Percentiles rank a stretch among this genome's conserved stretches.
phyloP scores from a whole-genome alignment of 345 rosid species.

The Populus simonii region DNA sequence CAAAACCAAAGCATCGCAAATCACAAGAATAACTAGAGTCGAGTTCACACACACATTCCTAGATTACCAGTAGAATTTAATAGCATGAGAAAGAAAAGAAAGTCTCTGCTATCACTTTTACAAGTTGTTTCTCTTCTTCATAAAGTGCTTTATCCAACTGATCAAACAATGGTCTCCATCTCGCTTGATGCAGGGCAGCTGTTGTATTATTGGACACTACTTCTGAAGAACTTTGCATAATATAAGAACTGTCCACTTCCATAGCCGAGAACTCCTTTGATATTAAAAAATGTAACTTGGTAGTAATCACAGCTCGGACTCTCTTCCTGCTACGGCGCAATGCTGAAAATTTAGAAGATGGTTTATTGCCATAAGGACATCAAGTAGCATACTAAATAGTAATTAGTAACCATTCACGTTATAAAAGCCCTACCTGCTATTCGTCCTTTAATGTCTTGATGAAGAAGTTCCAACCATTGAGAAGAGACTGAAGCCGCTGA shows the following conservation, averaged over 20 bases:
- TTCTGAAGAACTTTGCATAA: constrained; percentile 28
- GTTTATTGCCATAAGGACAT: constrained; percentile 5
- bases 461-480: constrained; percentile 91
- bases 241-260: constrained; percentile 36
- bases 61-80: not conserved
- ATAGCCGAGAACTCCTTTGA: constrained; percentile 60
- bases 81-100: not conserved
- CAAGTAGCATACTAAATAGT: not conserved
- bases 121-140: constrained; percentile 85
- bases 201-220: constrained; percentile 30
- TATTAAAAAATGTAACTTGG: constrained; percentile 75
- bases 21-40: not conserved
- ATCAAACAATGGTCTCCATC: constrained; percentile 70
- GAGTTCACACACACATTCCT: not conserved
- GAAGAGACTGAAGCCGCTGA: constrained; percentile 91
- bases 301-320: constrained; percentile 64
- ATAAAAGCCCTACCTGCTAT: constrained; percentile 56
- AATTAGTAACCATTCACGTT: not conserved
- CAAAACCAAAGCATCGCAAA: not conserved
- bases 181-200: constrained; percentile 52
- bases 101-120: constrained; percentile 31
- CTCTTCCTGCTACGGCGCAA: constrained; percentile 85
- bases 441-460: constrained; percentile 89
- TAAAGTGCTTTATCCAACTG: constrained; percentile 68
- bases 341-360: constrained; percentile 46